Evolutionary conservation across 2,329 filamentous ascomycete genomes (phyloP), one percentile per base, ranked within the genome.

Genomic region (Malbranchea cinnamomea): DNA sequence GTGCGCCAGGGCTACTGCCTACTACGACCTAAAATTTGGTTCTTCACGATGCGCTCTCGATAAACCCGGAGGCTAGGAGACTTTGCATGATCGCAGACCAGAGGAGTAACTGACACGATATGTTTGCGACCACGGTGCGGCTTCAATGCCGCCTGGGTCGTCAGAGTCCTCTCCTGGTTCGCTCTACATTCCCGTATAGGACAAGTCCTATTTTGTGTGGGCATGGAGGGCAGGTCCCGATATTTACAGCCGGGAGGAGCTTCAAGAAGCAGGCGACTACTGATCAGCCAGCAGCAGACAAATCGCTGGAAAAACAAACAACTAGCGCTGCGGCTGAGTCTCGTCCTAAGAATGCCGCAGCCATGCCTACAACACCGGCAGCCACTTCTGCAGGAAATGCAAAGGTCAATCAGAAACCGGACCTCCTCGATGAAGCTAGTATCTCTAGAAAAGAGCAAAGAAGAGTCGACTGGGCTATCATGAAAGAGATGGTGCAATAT

Each of bases 391-490:
- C 33, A 24, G 40, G 35, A 12, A 43, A 45, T 36, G 43, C 42
- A 17, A 45, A 48, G n/a, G 36, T 45, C 26, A 25, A 26, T 19
- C 50, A 53, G 31, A 56, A 57, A 35, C 73, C 76, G 42, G 65
- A 71, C 17, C 55, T 85, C 24, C 68, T 79, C 12, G 59, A 67
- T 8, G 65, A 78, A 47, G 67, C 78, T 37, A 75, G 71, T 2
- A 50, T 71, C 48, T 74, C 72, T 29, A 76, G 74, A 12, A 74
- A 85, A 45, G 82, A 94, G 57, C 91, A 98, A 65, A 74, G 89
- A 44, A 91, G 85, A 59, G 87, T 85, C 6, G 89, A 98, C 50
- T 94, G 87, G 87, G 85, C 85, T 27, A 98, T 98, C 42, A 89
- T 98, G 66, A 91, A 80, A 58, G 87, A 98, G 54, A 95, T 98